Evolutionary conservation across 164 flowering plant genomes (phyloP), one percentile per base, ranked within the genome.

Genomic region (Aristolochia contorta): DNA sequence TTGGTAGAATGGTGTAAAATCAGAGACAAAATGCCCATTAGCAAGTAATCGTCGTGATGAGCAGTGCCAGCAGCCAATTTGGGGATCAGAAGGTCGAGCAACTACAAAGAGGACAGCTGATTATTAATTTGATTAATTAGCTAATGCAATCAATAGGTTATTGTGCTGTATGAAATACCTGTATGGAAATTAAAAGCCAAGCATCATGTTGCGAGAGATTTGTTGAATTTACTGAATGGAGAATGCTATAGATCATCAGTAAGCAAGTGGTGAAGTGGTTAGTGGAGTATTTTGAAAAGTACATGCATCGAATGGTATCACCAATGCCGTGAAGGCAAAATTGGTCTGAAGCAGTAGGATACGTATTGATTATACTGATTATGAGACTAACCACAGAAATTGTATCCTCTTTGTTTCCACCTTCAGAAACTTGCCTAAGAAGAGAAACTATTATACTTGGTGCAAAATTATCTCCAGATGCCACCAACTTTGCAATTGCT

Each of bases 1-100:
- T 67, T 68, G 41, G 80, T 74, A 21, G 96, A 88, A 53, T 74
- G 89, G 74, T 84, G 77, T 76, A 93, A 74, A 61, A 88, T 74
- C 65, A 90, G 67, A 56, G 79, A 81, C 52, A 93, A 81, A 71
- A 84, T 75, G 59, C 80, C 78, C 61, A 82, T 49, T 22, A 75
- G 67, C 46, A 80, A 51, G 46, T 82, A 75, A 64, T 67, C 71
- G 68, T 82, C 88, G 47, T 72, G 71, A 53, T 68, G 77, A 76
- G 77, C 79, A 7, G 73, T 67, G 41, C 68, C 70, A 23, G 59
- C 72, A 58, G 67, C 58, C 61, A 67, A 67, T 19, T 63, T 58
- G 19, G 72, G 56, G 23, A 64, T 58, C 49, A 79, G 65, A 64
- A 50, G 69, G 48, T 85, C 84, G 54, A 84, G 71, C 75, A 90